These are phyloP conservation scores for Calonectria pseudoreteaudii DNA, from an alignment of 2,329 filamentous ascomycete genomes.

Conservation along the genomic window DNA sequence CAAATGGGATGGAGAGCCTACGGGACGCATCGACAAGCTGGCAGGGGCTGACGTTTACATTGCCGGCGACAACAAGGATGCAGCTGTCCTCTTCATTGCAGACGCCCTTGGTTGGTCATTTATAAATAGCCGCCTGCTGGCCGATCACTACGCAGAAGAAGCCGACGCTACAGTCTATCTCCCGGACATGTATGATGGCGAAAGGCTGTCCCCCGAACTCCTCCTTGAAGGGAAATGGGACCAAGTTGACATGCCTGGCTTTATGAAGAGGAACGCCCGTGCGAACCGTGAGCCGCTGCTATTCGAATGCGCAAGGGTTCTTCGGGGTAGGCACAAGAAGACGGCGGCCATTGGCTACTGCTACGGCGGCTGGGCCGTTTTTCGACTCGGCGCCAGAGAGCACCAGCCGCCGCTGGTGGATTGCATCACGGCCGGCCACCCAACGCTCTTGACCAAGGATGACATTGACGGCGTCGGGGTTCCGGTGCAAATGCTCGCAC, in stretches of 20 bases:
- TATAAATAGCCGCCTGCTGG: slow-evolving; percentile 57
- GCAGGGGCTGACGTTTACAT: slow-evolving; percentile 50
- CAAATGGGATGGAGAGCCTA: slow-evolving; percentile 54
- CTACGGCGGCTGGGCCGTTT: slow-evolving; percentile 63
- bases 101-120: slow-evolving; percentile 59
- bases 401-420: slow-evolving; percentile 55
- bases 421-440: slow-evolving; percentile 58
- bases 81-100: slow-evolving; percentile 51
- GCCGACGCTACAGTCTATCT: slow-evolving; percentile 59
- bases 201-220: slow-evolving; percentile 45
- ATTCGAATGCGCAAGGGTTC: slow-evolving; percentile 48
- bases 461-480: slow-evolving; percentile 61
- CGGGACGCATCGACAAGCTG: slow-evolving; percentile 48
- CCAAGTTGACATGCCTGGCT: slow-evolving; percentile 53
- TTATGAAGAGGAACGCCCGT: slow-evolving; percentile 51
- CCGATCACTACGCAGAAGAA: slow-evolving; percentile 59
- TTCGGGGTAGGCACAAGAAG: slow-evolving; percentile 49
- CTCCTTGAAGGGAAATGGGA: slow-evolving; percentile 43
- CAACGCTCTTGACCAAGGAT: slow-evolving; percentile 53
- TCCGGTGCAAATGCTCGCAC: slow-evolving; percentile 64
- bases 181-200: slow-evolving; percentile 51
- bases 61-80: slow-evolving; percentile 47
- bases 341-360: slow-evolving; percentile 62
- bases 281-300: slow-evolving; percentile 55
- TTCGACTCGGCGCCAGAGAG: slow-evolving; percentile 56